Evolutionary conservation across 1,284 basidiomycete species (phyloP), one percentile per base, ranked within the genome.

Genomic region (Hymenochaete sp.): DNA sequence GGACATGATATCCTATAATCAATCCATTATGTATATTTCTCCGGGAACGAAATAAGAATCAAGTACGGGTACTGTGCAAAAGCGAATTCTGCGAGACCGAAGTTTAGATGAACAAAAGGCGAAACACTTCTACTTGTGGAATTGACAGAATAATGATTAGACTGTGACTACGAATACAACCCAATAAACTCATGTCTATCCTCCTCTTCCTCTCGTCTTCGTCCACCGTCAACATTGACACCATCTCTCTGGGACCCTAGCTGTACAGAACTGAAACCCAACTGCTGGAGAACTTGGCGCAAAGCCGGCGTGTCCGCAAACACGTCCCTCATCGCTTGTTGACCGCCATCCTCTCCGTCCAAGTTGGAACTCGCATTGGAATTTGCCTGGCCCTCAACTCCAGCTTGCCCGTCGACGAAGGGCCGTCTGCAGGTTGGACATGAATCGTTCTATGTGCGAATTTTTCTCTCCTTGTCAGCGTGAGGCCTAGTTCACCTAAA

Each of bases 391-490:
- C 24, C n/a, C 18, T 35, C 35, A 6, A 26, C 13, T 7, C n/a
- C 31, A 11, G 18, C 11, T 4, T 2, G 14, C 24, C 32, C 42
- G 3, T 44, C 35, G 29, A 72, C 50, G 10, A 80, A 62, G 14
- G 65, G 59, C 22, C 62, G 65, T 46, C 80, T 75, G 58, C 79
- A 82, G 51, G 73, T 68, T 7, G 79, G 79, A 56, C 79, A 82
- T 0, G 78, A 72, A 44, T 72, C 66, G 49, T 79, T 72, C 79
- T 14, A 24, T 28, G 7, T 31, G 43, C 28, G 8, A 4, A 27
- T 25, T 19, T 44, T 10, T 45, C 27, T 6, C 29, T 11, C 10
- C 6, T 10, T 14, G 9, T 42, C 38, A 49, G 19, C 42, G n/a
- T n/a, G n/a, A n/a, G n/a, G n/a, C n/a, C n/a, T n/a, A n/a, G n/a